Conservation (phyloP, 306 rosid genomes). For the Malus sylvestris region DNA sequence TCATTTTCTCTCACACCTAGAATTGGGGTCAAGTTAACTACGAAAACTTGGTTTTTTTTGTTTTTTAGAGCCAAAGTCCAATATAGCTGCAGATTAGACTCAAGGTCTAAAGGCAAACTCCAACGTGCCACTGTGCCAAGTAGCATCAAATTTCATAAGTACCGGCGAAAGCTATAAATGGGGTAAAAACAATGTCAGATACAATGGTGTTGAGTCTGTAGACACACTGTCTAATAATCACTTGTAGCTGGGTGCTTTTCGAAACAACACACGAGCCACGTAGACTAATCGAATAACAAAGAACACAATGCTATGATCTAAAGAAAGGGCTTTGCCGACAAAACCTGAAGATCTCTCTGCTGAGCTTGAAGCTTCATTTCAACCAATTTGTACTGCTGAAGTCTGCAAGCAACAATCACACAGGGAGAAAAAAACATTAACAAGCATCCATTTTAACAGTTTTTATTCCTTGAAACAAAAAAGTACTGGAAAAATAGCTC, state of each 20-base stretch:
- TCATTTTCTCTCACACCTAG: background rate
- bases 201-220: background rate
- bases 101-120: background rate
- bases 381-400: constrained; percentile 93
- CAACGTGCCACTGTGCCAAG: background rate
- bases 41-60: background rate
- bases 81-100: too few relatives aligned
- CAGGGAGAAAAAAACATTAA: background rate
- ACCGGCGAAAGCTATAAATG: background rate
- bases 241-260: background rate
- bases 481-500: background rate
- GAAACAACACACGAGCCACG: background rate
- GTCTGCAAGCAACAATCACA: constrained; percentile 41
- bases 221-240: background rate
- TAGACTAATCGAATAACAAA: background rate
- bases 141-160: background rate
- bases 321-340: background rate
- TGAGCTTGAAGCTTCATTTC: constrained; percentile 99
- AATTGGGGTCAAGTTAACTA: background rate
- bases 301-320: background rate
- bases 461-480: background rate
- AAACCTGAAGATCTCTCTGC: constrained; percentile 82
- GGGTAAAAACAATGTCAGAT: background rate
- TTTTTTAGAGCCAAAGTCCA: background rate
- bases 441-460: background rate